Percentiles rank a stretch among this genome's conserved stretches.
These are phyloP conservation scores for Piper betle DNA, from an alignment of 164 flowering plant species.

Conservation along the genomic window DNA sequence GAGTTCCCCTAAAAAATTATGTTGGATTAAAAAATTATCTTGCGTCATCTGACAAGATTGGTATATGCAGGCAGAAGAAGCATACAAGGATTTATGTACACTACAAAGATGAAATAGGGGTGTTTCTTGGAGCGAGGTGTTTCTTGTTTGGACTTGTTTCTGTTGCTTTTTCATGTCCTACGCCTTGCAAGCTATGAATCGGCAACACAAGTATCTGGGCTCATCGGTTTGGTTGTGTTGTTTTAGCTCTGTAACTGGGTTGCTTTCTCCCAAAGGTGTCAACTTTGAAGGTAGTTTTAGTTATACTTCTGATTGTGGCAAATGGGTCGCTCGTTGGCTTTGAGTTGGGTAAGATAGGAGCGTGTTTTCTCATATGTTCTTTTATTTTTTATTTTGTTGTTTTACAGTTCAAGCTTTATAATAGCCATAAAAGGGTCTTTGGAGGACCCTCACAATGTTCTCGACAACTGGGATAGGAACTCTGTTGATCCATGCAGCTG, in stretches of 20 bases:
- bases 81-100: no score
- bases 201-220: conserved; percentile 4
- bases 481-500: conserved; percentile 98
- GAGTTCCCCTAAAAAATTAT: no score
- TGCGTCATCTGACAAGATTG: no score
- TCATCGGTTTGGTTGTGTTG: conserved; percentile 28
- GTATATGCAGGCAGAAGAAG: no score
- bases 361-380: background rate
- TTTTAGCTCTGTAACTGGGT: conserved; percentile 30
- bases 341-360: background rate
- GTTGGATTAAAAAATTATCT: no score
- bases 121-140: conserved; percentile 2
- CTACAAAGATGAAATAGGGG: conserved; percentile 1
- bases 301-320: background rate
- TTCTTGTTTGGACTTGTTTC: conserved; percentile 8
- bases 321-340: background rate
- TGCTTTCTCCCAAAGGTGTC: conserved; percentile 86
- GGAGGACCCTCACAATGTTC: conserved; percentile 72
- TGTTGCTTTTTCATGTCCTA: background rate
- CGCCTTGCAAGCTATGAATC: background rate
- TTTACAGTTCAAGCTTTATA: conserved; percentile 79
- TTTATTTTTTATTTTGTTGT: conserved; percentile 7
- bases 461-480: conserved; percentile 77
- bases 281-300: conserved; percentile 74
- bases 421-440: conserved; percentile 56